Evolutionary conservation across 2,329 filamentous ascomycete species (phyloP).

Genomic region (Ilyonectria sp.): DNA sequence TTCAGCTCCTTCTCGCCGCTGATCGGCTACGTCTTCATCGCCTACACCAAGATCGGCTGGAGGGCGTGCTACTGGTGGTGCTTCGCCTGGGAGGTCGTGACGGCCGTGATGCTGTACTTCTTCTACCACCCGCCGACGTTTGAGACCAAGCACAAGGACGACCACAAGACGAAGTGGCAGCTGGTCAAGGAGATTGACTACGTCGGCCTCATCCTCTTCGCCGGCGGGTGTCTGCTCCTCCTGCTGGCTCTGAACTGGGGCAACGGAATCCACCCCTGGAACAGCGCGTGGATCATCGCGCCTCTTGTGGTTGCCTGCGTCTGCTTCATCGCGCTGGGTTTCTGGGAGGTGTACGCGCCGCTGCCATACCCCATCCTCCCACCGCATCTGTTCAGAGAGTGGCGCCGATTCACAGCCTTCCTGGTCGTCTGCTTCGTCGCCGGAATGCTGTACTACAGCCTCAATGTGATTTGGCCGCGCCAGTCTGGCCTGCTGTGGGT

Average conservation of each 20-base stretch:
- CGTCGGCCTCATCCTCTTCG: conserved; percentile 35
- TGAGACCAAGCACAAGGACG: conserved; percentile 49
- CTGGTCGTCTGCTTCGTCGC: conserved; percentile 36
- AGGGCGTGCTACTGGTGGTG: conserved; percentile 53
- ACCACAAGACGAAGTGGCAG: conserved; percentile 42
- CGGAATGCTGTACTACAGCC: conserved; percentile 48
- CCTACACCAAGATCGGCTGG: conserved; percentile 48
- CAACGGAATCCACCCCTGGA: conserved; percentile 45
- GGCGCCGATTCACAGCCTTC: conserved; percentile 38
- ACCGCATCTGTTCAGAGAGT: conserved; percentile 43
- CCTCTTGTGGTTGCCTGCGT: conserved; percentile 43
- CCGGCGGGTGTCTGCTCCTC: conserved; percentile 30
- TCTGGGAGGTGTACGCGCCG: conserved; percentile 39
- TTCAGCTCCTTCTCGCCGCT: conserved; percentile 50
- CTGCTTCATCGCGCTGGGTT: conserved; percentile 34
- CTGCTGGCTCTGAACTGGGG: conserved; percentile 45
- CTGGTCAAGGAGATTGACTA: conserved; percentile 40
- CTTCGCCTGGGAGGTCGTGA: conserved; percentile 48
- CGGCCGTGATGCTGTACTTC: conserved; percentile 49
- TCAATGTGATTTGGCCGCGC: conserved; percentile 45
- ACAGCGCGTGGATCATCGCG: conserved; percentile 38
- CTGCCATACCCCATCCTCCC: conserved; percentile 45
- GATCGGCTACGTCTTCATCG: conserved; percentile 53
- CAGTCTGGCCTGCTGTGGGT: conserved; percentile 44
- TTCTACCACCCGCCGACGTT: conserved; percentile 54